Base-by-base conservation (phyloP, 495 filamentous ascomycete species). In the Penicillium macrosclerotiorum region DNA sequence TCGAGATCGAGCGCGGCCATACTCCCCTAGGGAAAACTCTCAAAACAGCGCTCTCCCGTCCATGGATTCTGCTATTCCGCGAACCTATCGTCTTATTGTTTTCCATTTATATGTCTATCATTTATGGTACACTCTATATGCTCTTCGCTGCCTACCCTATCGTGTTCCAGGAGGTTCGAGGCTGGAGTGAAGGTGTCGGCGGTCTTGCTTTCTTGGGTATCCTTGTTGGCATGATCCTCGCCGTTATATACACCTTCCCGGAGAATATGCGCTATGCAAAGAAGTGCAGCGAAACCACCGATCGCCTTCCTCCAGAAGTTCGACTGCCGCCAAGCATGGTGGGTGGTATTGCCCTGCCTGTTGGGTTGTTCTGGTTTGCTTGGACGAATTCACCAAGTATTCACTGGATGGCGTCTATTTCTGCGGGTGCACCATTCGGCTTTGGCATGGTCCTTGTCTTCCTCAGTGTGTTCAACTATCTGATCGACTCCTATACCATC, bases 161-260 rank as follows among this genome's bases (percentile, higher is more conserved):
- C 37, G 82, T 93, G 42, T 93, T 88, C 64, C 71, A 76, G n/a
- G 64, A 84, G 35, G 63, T 82, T 33, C 84, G 88, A 5, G 80
- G 80, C 38, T 94, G 88, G 89, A 73, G 69, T 8, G 68, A 81
- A 14, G 81, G 84, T 17, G 60, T 86, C 6, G 74, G 79, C 1
- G 86, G 87, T 12, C 79, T 93, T 1, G 70, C 86, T 9, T 93
- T 90, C 62, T 52, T 81, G 1, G 86, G 87, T 5, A 87, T 95
- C 34, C 81, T 86, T 13, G 65, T 85, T 39, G 89, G 89, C 43
- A 91, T 93, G 85, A 37, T 88, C 2, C 12, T 78, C 0, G 87
- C 75, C 6, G 73, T 81, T 19, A 23, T 39, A 11, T 68, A 67
- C 45, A 67, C 59, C 18, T 55, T 72, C 35, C 57, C 55, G 5